phyloP scores from a whole-genome alignment of 2,329 filamentous ascomycete genomes.

The Ophiostoma novo-ulmi region DNA sequence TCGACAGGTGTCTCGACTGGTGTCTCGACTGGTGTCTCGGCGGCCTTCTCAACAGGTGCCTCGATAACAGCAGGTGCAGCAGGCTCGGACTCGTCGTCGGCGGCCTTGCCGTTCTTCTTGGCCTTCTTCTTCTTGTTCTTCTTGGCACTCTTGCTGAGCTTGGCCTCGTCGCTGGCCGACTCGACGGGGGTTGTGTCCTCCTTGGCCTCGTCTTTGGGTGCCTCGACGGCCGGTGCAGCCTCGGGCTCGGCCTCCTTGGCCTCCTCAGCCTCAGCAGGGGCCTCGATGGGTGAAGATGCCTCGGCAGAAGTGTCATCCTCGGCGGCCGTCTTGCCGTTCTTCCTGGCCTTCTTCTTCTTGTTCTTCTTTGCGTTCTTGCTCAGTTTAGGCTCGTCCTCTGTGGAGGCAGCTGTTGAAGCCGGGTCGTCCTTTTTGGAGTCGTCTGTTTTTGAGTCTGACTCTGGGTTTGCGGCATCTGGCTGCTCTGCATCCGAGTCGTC shows the following conservation, averaged over 20 bases:
- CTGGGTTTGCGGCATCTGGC: conserved; percentile 28
- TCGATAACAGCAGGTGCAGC: not conserved
- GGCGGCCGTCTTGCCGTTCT: conserved; percentile 13
- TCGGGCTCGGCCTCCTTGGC: not conserved
- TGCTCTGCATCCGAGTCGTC: conserved; percentile 41
- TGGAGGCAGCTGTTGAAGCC: not conserved
- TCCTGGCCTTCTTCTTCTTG: conserved; percentile 12
- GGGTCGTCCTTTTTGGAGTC: conserved; percentile 17
- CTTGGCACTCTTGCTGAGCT: conserved; percentile 26
- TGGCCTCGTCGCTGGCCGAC: conserved; percentile 18
- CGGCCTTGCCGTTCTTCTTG: conserved; percentile 17
- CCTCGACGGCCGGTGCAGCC: no score
- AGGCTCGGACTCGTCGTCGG: not conserved
- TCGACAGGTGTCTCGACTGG: conserved; percentile 10
- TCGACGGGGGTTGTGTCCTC: conserved; percentile 15
- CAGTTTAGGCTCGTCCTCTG: conserved; percentile 14
- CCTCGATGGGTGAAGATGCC: not conserved
- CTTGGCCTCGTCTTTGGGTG: not conserved
- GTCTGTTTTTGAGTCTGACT: conserved; percentile 17
- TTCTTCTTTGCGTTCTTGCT: conserved; percentile 8
- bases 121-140: conserved; percentile 24
- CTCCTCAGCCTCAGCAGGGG: not conserved
- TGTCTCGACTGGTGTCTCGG: conserved; percentile 5
- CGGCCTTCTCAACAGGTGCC: conserved; percentile 4
- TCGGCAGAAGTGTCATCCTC: not conserved